These are phyloP conservation scores for Zygosaccharomyces sapae DNA, from an alignment of 1,139 yeast genomes.

Conservation along the genomic window DNA sequence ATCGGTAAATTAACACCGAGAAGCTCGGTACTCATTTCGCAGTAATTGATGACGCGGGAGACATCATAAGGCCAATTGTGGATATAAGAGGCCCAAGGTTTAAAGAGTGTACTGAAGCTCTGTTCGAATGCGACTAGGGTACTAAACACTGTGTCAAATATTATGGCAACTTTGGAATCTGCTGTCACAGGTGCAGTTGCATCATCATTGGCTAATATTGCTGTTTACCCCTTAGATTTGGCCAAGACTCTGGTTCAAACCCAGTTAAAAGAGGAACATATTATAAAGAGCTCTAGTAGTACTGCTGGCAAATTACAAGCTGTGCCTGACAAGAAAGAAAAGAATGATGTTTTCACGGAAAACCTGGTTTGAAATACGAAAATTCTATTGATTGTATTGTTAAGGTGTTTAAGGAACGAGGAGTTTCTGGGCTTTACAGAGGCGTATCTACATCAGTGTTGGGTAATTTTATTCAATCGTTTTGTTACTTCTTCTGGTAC, in stretches of 20 bases:
- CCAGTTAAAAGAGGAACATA: constrained; percentile 37
- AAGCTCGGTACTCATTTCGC: too few relatives aligned
- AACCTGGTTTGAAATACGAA: constrained; percentile 41
- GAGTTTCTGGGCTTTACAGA: constrained; percentile 68
- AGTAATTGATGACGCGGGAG: too few relatives aligned
- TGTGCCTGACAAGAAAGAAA: constrained; percentile 15
- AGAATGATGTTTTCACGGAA: constrained; percentile 22
- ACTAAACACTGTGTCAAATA: neutral
- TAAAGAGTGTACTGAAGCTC: too few relatives aligned
- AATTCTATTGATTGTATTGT: constrained; percentile 60
- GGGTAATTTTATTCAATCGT: constrained; percentile 76
- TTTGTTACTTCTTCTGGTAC: constrained; percentile 85
- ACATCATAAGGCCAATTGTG: too few relatives aligned
- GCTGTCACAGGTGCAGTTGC: constrained; percentile 86
- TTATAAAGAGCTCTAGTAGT: constrained; percentile 24
- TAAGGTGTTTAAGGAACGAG: constrained; percentile 58
- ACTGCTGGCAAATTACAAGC: constrained; percentile 13
- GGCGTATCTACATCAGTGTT: constrained; percentile 68
- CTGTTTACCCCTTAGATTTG: constrained; percentile 71
- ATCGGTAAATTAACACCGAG: too few relatives aligned
- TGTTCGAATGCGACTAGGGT: too few relatives aligned
- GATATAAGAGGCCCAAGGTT: too few relatives aligned
- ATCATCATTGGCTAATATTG: constrained; percentile 75
- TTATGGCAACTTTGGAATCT: constrained; percentile 54
- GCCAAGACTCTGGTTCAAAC: constrained; percentile 73